Conservation (phyloP, 2,329 filamentous ascomycete species). For the Xylaria sp. region DNA sequence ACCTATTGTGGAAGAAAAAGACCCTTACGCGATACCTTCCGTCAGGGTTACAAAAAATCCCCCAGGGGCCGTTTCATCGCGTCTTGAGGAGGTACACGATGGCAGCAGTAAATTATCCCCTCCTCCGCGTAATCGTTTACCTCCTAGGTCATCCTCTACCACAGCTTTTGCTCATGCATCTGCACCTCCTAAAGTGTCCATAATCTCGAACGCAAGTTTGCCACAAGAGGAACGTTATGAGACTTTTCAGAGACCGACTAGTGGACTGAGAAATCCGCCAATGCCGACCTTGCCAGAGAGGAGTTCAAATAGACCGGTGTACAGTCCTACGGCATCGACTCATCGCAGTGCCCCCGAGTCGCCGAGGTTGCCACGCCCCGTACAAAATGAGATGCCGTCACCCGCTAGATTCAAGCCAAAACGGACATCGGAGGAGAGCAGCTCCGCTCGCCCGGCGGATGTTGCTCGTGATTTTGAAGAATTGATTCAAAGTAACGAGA, state of each 20-base stretch:
- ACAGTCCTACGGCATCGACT: conserved; percentile 27
- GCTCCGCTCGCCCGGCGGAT: conserved; percentile 56
- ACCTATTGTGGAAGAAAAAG: conserved; percentile 49
- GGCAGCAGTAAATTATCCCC: conserved; percentile 16
- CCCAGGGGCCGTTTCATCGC: conserved; percentile 19
- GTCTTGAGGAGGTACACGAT: conserved; percentile 26
- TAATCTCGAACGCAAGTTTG: conserved; percentile 23
- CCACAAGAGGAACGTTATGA: conserved; percentile 34
- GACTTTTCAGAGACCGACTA: conserved; percentile 29
- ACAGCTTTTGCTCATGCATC: conserved; percentile 22
- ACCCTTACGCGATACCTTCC: conserved; percentile 14
- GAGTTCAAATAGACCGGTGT: conserved; percentile 36
- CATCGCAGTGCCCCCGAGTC: conserved; percentile 39
- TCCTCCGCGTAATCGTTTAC: conserved; percentile 33
- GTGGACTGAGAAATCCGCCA: conserved; percentile 33
- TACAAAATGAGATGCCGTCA: conserved; percentile 56
- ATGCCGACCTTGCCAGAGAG: conserved; percentile 42
- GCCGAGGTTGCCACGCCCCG: conserved; percentile 42
- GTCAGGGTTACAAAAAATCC: conserved; percentile 28
- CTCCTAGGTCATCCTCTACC: conserved; percentile 20
- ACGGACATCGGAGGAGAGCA: conserved; percentile 64
- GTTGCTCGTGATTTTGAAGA: conserved; percentile 76
- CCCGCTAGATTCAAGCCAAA: conserved; percentile 58
- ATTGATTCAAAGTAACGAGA: conserved; percentile 81
- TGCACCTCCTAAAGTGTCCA: conserved; percentile 33